Evolutionary conservation across 1,284 basidiomycete species (phyloP).

Genomic region (Termitomyces sp.): DNA sequence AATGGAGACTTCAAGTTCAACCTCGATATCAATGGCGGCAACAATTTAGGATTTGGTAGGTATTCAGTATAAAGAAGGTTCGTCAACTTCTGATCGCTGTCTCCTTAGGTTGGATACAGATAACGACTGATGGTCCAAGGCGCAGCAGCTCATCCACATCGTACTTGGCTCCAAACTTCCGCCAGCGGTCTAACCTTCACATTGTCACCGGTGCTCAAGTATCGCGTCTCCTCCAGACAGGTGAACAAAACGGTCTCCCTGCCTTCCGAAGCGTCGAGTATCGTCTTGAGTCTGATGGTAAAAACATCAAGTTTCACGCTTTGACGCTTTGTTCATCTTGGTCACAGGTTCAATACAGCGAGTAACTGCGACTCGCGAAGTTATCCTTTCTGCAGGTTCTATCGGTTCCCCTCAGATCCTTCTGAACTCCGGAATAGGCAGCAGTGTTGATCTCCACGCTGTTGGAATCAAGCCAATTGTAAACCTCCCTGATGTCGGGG

Average conservation of each 20-base stretch:
- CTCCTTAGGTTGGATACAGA: conserved; percentile 11
- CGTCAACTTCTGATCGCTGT: neutral
- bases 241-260: conserved; percentile 14
- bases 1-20: conserved; percentile 26
- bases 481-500: conserved; percentile 35
- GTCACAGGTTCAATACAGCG: neutral
- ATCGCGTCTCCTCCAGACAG: conserved; percentile 31
- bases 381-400: conserved; percentile 13
- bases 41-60: conserved; percentile 22
- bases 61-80: neutral
- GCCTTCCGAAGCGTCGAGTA: conserved; percentile 30
- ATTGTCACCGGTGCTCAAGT: conserved; percentile 39
- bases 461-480: conserved; percentile 26
- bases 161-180: conserved; percentile 31
- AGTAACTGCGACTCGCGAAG: conserved; percentile 6
- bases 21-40: conserved; percentile 28
- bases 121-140: conserved; percentile 6
- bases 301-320: neutral
- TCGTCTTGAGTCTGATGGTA: neutral
- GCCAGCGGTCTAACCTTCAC: conserved; percentile 35
- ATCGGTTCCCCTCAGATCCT: conserved; percentile 36
- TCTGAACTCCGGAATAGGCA: conserved; percentile 45
- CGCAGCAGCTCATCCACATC: conserved; percentile 33
- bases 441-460: conserved; percentile 16
- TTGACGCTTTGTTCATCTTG: neutral